Percentiles rank a stretch among this genome's conserved stretches.
phyloP scores from a whole-genome alignment of 805 yeast species.

The Yamadazyma endophytica region DNA sequence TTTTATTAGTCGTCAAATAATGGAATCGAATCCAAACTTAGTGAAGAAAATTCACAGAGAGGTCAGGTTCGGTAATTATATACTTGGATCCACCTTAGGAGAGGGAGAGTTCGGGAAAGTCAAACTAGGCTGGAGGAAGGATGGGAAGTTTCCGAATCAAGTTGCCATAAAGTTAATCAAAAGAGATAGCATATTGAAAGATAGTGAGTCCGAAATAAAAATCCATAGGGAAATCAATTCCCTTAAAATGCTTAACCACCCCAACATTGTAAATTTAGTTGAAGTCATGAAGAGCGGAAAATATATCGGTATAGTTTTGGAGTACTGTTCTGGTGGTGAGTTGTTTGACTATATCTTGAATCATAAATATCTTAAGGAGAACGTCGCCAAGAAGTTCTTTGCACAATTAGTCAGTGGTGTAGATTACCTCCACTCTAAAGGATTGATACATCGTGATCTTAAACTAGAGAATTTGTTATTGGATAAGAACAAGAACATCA shows the following conservation, averaged over 20 bases:
- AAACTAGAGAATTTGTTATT: conserved; percentile 70
- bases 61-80: conserved; percentile 84
- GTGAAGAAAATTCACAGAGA: conserved; percentile 36
- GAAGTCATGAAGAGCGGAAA: conserved; percentile 92
- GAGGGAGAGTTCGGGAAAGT: conserved; percentile 99
- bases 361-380: conserved; percentile 82
- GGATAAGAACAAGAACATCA: conserved; percentile 81
- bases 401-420: conserved; percentile 94
- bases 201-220: conserved; percentile 81
- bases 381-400: conserved; percentile 79
- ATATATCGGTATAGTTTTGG: conserved; percentile 93
- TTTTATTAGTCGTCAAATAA: conserved; percentile 62
- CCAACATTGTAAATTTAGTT: conserved; percentile 86
- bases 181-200: conserved; percentile 82
- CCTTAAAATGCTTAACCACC: conserved; percentile 79
- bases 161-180: conserved; percentile 92
- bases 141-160: conserved; percentile 71
- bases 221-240: conserved; percentile 93
- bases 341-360: conserved; percentile 87
- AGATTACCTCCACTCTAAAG: conserved; percentile 79
- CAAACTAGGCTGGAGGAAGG: conserved; percentile 92
- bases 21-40: conserved; percentile 21
- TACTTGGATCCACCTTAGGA: conserved; percentile 89
- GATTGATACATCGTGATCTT: conserved; percentile 74
- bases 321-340: conserved; percentile 97